These are phyloP conservation scores for Elsinoe necatrix DNA, from an alignment of 2,329 filamentous ascomycete species.

Conservation along the genomic window DNA sequence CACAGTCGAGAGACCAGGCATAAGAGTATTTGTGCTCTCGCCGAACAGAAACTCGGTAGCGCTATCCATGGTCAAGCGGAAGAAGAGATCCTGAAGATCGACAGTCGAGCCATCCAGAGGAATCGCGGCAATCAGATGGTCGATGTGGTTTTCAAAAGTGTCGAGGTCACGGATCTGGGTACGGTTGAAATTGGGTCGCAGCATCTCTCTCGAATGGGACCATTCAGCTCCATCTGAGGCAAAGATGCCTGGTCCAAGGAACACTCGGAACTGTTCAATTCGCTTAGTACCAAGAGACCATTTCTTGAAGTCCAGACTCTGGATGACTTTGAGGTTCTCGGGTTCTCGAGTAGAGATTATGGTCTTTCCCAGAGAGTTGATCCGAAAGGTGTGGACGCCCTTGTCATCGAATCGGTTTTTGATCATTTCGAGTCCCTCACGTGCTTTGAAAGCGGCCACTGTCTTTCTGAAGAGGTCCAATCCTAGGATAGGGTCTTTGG, in stretches of 20 bases:
- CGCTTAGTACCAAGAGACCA: conserved; percentile 34
- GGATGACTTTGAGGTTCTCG: conserved; percentile 41
- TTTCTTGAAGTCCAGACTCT: conserved; percentile 40
- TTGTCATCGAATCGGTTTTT: conserved; percentile 5
- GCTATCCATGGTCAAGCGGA: conserved; percentile 55
- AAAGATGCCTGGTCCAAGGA: conserved; percentile 38
- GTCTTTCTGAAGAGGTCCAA: conserved; percentile 11
- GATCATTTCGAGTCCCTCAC: conserved; percentile 12
- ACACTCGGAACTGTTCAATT: conserved; percentile 30
- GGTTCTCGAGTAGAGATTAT: conserved; percentile 39
- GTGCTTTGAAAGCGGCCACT: conserved; percentile 10
- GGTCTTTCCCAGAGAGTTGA: conserved; percentile 25
- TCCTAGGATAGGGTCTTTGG: conserved; percentile 43
- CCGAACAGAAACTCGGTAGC: conserved; percentile 61
- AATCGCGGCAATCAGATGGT: conserved; percentile 50
- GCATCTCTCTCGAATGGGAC: conserved; percentile 35
- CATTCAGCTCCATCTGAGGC: conserved; percentile 37
- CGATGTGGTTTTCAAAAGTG: conserved; percentile 54
- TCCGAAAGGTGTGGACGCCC: conserved; percentile 34
- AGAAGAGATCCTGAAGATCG: conserved; percentile 55
- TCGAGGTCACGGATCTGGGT: conserved; percentile 46
- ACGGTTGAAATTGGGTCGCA: conserved; percentile 47
- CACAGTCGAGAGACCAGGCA: background rate
- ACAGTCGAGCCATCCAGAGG: conserved; percentile 47
- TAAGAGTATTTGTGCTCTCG: conserved; percentile 27